Evolutionary conservation across 768 basidiomycete species (phyloP).

Genomic region (Rhizopogon roseolus): DNA sequence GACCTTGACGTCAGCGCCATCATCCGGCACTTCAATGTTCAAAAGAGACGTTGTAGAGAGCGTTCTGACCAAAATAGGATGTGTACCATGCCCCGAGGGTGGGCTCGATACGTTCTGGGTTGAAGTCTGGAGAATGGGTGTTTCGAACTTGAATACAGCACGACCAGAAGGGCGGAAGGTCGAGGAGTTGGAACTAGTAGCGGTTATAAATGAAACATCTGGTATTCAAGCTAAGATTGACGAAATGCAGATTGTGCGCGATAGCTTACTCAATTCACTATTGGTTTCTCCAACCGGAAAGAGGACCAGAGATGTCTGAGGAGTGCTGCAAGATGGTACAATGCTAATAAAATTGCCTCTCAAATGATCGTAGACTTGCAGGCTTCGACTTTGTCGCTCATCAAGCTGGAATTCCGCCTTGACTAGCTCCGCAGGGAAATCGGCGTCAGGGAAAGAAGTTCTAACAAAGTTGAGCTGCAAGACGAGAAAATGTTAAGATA

Average conservation of each 20-base stretch:
- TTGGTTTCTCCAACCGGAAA: conserved; percentile 65
- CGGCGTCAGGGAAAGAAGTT: conserved; percentile 66
- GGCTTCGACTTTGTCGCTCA: conserved; percentile 25
- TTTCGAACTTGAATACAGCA: conserved; percentile 47
- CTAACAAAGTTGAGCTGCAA: conserved; percentile 67
- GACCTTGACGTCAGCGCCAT: conserved; percentile 12
- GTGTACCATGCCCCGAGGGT: conserved; percentile 10
- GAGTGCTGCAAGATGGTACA: conserved; percentile 24
- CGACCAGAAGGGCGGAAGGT: conserved; percentile 36
- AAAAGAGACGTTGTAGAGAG: conserved; percentile 39
- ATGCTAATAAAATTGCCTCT: conserved; percentile 49
- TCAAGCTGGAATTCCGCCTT: conserved; percentile 50
- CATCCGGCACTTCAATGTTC: conserved; percentile 16
- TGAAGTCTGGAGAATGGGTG: conserved; percentile 65
- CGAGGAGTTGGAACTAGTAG: conserved; percentile 23
- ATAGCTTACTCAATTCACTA: conserved; percentile 53
- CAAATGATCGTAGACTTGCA: conserved; percentile 51
- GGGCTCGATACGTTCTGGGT: conserved; percentile 22
- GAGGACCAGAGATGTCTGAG: conserved; percentile 30
- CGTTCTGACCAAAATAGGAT: conserved; percentile 38
- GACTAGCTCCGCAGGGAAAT: conserved; percentile 67
- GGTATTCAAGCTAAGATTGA: conserved; percentile 4
- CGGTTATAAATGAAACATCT: conserved; percentile 43
- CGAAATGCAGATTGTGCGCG: background rate
- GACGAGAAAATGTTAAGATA: background rate